Base-by-base conservation (phyloP, 2,329 filamentous ascomycete genomes). In the Pleoardoris graminearum region DNA sequence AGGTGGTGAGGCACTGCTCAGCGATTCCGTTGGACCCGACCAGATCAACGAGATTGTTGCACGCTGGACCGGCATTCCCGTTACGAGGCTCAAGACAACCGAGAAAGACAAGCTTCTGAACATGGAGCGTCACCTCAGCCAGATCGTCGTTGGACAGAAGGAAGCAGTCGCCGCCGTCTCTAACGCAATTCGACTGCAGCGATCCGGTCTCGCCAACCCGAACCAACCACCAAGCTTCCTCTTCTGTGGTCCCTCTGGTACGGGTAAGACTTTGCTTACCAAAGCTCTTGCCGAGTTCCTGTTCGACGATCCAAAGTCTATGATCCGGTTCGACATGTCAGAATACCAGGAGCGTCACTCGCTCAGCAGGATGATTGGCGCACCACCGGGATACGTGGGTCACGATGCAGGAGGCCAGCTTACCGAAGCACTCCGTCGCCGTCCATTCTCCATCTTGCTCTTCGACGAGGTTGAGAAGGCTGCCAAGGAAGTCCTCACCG, bases 291-390 rank as follows among this genome's bases (percentile, higher is more conserved):
- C 94, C 43, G 94, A 99, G 74, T 99, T 99, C 79, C 81, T 99
- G 23, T 99, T 99, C 78, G 94, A 99, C 71, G 94, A 99, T 64
- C 79, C 93, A 22, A 97, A 97, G 79, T 81, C 93, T 29, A 97
- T 99, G 94, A 96, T 99, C 66, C 89, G 94, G 33, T 96, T 99
- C 78, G 94, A 99, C 73, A 99, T 99, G 94, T 97, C 93, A 4
- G 94, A 99, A 76, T 99, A 99, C 75, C 95, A 99, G 75, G 94
- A 99, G 76, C 88, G 93, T 4, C 94, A 99, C 73, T 89, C 93
- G 0, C 84, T 99, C 12, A 96, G 91, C 72, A 86, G 94, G 55
- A 97, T 99, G 91, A 99, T 99, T 64, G 94, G 94, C 71, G 92
- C 94, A 17, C 94, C 94, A 17, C 94, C 94, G 4, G 94, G 94